These are phyloP conservation scores for Geotrichum phurueaensis DNA, from an alignment of 1,139 yeast species.

Conservation along the genomic window DNA sequence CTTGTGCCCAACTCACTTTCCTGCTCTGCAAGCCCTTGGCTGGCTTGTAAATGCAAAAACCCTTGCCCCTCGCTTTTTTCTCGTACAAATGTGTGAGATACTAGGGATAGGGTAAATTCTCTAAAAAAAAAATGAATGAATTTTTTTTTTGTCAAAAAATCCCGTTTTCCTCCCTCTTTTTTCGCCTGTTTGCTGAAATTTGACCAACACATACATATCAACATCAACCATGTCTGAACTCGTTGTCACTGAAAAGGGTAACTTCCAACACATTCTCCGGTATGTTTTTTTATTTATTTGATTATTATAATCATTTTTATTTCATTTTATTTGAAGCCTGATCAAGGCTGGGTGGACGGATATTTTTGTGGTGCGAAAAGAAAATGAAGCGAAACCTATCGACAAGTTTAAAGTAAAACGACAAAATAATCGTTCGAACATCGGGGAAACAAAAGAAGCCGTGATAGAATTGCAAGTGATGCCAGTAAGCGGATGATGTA, in stretches of 20 bases:
- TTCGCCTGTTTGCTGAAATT: conserved; percentile 9
- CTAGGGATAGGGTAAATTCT: neutral
- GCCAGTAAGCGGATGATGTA: neutral
- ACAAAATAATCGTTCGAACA: neutral
- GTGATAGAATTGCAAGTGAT: neutral
- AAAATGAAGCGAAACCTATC: neutral
- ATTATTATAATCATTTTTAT: neutral
- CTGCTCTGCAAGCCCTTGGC: neutral
- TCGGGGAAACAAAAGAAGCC: neutral
- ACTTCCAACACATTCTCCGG: conserved; percentile 99
- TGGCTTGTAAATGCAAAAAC: neutral
- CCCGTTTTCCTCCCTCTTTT: conserved; percentile 2
- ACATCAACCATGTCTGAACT: conserved; percentile 58
- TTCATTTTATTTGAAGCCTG: neutral
- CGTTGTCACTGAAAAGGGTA: conserved; percentile 98
- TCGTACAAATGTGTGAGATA: neutral
- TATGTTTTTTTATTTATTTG: conserved; percentile 43
- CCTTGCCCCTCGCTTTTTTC: neutral
- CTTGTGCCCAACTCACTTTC: too few relatives aligned
- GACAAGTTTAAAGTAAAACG: neutral
- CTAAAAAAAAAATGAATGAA: neutral
- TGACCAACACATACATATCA: conserved; percentile 28
- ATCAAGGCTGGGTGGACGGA: neutral
- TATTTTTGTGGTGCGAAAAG: neutral
- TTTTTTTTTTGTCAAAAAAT: neutral